Evolutionary conservation across 441 rosid genomes (phyloP).

Genomic region (Adansonia grandidieri): DNA sequence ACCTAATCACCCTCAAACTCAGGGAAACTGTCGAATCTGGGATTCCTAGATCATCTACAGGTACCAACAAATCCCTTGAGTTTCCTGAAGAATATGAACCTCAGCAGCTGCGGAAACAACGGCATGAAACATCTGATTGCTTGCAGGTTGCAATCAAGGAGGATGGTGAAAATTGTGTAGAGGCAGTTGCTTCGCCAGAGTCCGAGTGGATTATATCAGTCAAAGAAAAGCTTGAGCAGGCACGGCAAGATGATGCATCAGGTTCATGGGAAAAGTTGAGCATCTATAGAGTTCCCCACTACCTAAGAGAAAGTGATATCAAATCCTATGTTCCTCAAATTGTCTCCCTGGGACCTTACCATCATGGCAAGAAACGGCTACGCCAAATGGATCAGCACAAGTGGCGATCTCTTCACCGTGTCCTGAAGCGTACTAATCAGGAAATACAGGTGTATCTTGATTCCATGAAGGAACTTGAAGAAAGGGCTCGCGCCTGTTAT

Average conservation of each 20-base stretch:
- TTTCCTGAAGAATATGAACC: constrained; percentile 36
- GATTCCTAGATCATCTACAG: constrained; percentile 33
- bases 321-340: constrained; percentile 78
- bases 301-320: constrained; percentile 73
- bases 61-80: constrained; percentile 34
- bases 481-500: constrained; percentile 67
- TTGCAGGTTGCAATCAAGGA: constrained; percentile 30
- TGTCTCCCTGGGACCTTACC: constrained; percentile 83
- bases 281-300: constrained; percentile 78
- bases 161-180: constrained; percentile 32
- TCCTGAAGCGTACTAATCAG: constrained; percentile 62
- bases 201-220: constrained; percentile 72
- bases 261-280: constrained; percentile 60
- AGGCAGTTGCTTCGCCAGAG: constrained; percentile 37
- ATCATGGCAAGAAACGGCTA: constrained; percentile 68
- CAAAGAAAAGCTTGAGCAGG: constrained; percentile 62
- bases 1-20: constrained; percentile 84
- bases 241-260: constrained; percentile 63
- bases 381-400: constrained; percentile 81
- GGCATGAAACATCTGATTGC: constrained; percentile 36
- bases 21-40: constrained; percentile 70
- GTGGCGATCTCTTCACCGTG: constrained; percentile 70
- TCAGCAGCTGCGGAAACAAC: constrained; percentile 31
- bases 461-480: constrained; percentile 67
- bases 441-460: constrained; percentile 60